Conservation (phyloP, 1,139 yeast genomes). For the Citeromyces siamensis region DNA sequence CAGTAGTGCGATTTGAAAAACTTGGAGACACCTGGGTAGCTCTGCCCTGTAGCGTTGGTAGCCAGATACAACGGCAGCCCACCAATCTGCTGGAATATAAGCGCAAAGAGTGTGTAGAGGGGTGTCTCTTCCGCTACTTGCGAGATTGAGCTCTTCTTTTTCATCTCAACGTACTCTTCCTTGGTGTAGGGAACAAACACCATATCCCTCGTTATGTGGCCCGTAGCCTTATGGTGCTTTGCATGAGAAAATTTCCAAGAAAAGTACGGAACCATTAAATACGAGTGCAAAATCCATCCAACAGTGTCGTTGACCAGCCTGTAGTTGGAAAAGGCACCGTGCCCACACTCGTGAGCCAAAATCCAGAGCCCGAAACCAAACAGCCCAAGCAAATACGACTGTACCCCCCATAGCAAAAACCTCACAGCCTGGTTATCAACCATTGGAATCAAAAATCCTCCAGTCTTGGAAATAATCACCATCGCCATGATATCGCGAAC, state of each 20-base stretch:
- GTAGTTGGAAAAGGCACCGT: constrained; percentile 71
- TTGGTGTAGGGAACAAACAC: constrained; percentile 68
- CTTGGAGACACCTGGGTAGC: constrained; percentile 37
- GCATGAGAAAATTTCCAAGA: constrained; percentile 80
- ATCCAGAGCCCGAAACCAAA: constrained; percentile 79
- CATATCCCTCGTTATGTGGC: constrained; percentile 70
- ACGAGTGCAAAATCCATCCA: constrained; percentile 79
- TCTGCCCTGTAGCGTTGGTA: constrained; percentile 72
- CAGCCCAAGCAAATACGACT: constrained; percentile 28
- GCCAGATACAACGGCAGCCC: constrained; percentile 62
- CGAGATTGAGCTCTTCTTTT: constrained; percentile 29
- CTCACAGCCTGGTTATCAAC: constrained; percentile 32
- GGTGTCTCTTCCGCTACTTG: constrained; percentile 72
- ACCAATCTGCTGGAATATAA: constrained; percentile 61
- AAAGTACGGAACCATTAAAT: constrained; percentile 70
- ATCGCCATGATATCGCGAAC: constrained; percentile 39
- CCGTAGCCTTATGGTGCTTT: constrained; percentile 84
- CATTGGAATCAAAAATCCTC: constrained; percentile 35
- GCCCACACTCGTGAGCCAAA: constrained; percentile 87
- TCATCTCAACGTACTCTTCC: constrained; percentile 33
- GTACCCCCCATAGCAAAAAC: constrained; percentile 37
- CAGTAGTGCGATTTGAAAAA: constrained; percentile 47
- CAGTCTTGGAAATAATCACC: constrained; percentile 30
- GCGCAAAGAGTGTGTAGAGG: constrained; percentile 37
- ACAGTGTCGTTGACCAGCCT: constrained; percentile 57